phyloP scores from a whole-genome alignment of 2,329 filamentous ascomycete genomes.

The Kalmusia sp. region DNA sequence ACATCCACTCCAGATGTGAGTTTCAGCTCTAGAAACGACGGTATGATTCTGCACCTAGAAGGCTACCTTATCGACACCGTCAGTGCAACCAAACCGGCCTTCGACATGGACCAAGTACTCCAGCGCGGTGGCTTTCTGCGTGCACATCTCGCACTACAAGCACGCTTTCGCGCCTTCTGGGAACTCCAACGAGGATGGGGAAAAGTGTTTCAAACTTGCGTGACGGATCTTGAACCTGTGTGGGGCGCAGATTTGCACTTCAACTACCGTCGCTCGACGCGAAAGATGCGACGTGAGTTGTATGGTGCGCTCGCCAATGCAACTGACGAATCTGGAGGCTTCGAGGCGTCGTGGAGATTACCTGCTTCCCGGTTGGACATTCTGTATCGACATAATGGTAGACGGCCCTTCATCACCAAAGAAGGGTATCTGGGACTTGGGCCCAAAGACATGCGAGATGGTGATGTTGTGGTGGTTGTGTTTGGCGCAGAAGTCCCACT shows the following conservation, averaged over 20 bases:
- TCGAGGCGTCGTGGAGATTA: background rate
- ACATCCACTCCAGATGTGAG: background rate
- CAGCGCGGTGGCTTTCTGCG: background rate
- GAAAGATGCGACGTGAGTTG: background rate
- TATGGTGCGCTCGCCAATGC: conserved; percentile 2
- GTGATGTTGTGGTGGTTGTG: conserved; percentile 1
- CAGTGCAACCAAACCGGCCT: conserved; percentile 1
- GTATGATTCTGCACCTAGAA: conserved; percentile 9
- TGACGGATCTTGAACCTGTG: conserved; percentile 6
- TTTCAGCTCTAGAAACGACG: conserved; percentile 4
- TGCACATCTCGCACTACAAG: conserved; percentile 8
- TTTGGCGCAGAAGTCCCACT: conserved; percentile 1
- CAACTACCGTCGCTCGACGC: conserved; percentile 2
- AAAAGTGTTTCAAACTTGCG: conserved; percentile 1
- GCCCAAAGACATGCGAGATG: background rate
- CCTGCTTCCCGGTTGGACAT: conserved; percentile 4
- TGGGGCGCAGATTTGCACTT: conserved; percentile 12
- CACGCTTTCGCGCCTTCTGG: conserved; percentile 9
- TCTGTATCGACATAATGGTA: conserved; percentile 4
- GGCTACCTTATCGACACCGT: conserved; percentile 5
- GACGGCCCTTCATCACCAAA: conserved; percentile 2
- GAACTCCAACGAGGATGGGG: conserved; percentile 6
- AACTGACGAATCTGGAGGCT: background rate
- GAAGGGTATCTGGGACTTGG: background rate
- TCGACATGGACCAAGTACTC: conserved; percentile 6